Conservation (phyloP, 2,329 filamentous ascomycete species). For the Pestalotiopsis sp. region DNA sequence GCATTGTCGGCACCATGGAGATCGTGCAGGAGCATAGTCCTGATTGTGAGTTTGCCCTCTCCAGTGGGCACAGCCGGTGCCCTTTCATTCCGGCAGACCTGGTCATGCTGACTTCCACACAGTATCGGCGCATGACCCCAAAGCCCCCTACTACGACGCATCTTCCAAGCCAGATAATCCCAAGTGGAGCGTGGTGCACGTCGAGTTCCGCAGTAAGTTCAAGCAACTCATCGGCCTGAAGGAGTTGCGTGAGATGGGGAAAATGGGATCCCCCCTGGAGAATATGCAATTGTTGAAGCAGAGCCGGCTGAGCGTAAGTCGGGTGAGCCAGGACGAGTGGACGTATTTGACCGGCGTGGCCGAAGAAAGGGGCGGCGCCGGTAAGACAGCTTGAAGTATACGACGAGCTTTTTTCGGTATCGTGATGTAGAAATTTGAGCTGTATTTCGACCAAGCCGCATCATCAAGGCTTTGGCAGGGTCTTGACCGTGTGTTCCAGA, state of each 20-base stretch:
- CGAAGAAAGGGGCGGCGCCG: conserved; percentile 32
- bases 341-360: conserved; percentile 57
- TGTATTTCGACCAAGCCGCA: background rate
- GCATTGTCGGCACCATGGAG: conserved; percentile 85
- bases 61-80: too few species aligned
- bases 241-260: conserved; percentile 67
- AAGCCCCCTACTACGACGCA: conserved; percentile 80
- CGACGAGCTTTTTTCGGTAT: background rate
- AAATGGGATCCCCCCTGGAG: conserved; percentile 57
- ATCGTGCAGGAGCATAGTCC: conserved; percentile 81
- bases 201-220: conserved; percentile 85
- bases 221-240: conserved; percentile 67
- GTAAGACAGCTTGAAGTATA: conserved; percentile 12
- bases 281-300: conserved; percentile 84
- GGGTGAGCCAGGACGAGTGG: conserved; percentile 66
- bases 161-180: conserved; percentile 69
- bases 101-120: conserved; percentile 23
- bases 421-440: background rate
- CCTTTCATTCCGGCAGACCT: too few species aligned
- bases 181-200: conserved; percentile 88
- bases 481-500: conserved; percentile 48
- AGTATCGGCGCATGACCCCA: conserved; percentile 71
- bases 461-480: conserved; percentile 25
- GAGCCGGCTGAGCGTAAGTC: conserved; percentile 78
- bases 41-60: conserved; percentile 59